Base-by-base conservation (phyloP, 495 filamentous ascomycete species). In the Podospora conica region DNA sequence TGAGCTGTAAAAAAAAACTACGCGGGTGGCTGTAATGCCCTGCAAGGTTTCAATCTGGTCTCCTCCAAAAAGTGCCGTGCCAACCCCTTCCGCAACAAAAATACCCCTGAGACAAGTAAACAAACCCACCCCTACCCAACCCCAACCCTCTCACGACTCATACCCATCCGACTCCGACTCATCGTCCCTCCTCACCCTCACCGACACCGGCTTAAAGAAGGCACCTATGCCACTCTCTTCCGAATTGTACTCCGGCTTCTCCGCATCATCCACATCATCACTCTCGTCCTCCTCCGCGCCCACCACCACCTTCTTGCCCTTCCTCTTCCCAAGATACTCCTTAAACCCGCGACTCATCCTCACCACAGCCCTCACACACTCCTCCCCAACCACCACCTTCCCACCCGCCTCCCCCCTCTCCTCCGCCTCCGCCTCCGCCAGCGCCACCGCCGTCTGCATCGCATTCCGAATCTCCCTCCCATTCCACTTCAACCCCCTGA, bases 401-500 rank as follows among this genome's bases (percentile, higher is more conserved):
- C 75, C 72, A 18, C 60, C 53, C 1, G 68, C 25, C 18, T 48
- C 40, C 18, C 40, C 75, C 18, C 70, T 70, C 55, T 78, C 78
- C 21, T 74, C 58, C 9, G 77, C 76, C 61, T 80, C 78, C 21
- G 61, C 77, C 72, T 81, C 77, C 55, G 78, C 79, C 64, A 81
- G 72, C 5, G 77, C 76, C 11, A 80, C 71, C n/a, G 78, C 77
- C 7, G 77, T 81, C 70, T 80, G 79, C 65, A 81, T 54, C 1
- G 74, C 78, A 57, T 80, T 80, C 60, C 78, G 72, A 58, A 79
- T 80, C 70, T 79, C 78, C 48, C 76, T 73, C 8, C 78, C 77
- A 59, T 80, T 80, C 70, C 73, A 75, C 22, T 71, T 65, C 64
- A 79, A 64, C 28, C 55, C 62, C 20, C 65, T 60, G 23, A 80